Evolutionary conservation across 139 green algal species (phyloP).

Genomic region (Coelastrella sp.): DNA sequence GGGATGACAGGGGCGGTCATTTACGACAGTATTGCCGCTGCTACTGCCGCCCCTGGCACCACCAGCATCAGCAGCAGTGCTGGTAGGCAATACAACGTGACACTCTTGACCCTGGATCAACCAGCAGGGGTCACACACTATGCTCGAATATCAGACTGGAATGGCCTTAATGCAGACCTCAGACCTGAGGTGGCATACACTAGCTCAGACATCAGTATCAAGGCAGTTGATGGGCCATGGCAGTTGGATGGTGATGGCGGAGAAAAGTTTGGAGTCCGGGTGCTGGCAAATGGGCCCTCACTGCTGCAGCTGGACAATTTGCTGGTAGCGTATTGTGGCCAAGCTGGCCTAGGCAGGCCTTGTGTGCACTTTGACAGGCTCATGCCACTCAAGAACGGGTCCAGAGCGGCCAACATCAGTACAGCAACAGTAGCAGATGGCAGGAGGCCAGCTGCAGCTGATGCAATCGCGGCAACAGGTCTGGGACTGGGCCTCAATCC

Average conservation of each 20-base stretch:
- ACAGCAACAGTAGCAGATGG: not conserved
- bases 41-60: not conserved
- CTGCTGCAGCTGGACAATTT: slow-evolving; percentile 29
- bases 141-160: not conserved
- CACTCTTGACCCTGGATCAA: not conserved
- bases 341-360: slow-evolving; percentile 27
- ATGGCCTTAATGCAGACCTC: slow-evolving; percentile 37
- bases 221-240: not conserved
- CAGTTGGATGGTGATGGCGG: slow-evolving; percentile 2
- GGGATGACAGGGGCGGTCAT: not conserved
- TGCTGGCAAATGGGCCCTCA: slow-evolving; percentile 11
- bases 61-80: not conserved
- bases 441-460: not conserved
- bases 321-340: slow-evolving; percentile 22
- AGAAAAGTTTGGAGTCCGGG: slow-evolving; percentile 35
- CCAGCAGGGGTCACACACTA: not conserved
- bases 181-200: slow-evolving; percentile 55
- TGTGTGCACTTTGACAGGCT: slow-evolving; percentile 37
- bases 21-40: not conserved
- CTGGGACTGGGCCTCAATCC: not conserved
- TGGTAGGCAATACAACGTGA: not conserved
- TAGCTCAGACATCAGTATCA: slow-evolving; percentile 55
- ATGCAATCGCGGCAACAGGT: not conserved
- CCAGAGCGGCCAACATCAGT: not conserved
- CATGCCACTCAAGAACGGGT: not conserved